Evolutionary conservation across 176 grass and related monocot genomes (phyloP).

Genomic region (Hsuehochloa calcarea): DNA sequence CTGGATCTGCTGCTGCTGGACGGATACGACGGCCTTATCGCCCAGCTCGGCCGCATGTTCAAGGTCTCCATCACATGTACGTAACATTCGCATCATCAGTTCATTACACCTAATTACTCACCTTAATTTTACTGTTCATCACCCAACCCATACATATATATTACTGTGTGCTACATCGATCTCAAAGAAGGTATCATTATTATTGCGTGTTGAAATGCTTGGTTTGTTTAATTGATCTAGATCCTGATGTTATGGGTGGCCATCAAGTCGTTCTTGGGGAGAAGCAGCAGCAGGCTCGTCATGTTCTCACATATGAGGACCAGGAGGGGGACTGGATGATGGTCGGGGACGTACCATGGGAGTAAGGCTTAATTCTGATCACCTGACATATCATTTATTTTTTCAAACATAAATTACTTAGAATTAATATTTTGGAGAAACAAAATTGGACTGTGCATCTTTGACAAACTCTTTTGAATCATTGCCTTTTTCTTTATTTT

Average conservation of each 20-base stretch:
- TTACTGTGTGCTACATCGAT: background rate
- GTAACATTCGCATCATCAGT: background rate
- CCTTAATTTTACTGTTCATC: background rate
- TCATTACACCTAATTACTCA: background rate
- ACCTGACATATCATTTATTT: background rate
- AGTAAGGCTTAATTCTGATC: constrained; percentile 33
- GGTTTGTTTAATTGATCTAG: constrained; percentile 10
- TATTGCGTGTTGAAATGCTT: background rate
- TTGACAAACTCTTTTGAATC: background rate
- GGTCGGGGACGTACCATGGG: constrained; percentile 71
- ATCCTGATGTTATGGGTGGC: constrained; percentile 37
- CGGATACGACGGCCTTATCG: constrained; percentile 50
- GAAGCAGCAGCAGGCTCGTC: constrained; percentile 24
- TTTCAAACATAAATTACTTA: background rate
- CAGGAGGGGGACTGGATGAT: constrained; percentile 82
- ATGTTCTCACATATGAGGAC: constrained; percentile 70
- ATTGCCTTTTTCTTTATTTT: background rate
- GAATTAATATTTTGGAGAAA: background rate
- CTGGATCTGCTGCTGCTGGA: constrained; percentile 53
- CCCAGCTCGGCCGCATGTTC: constrained; percentile 55
- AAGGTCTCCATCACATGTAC: constrained; percentile 52
- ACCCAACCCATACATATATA: background rate
- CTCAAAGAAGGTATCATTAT: background rate
- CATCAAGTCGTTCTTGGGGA: constrained; percentile 9
- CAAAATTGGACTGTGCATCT: background rate